Evolutionary conservation across 2,329 filamentous ascomycete genomes (phyloP).

Genomic region (Aspergillus fijiensis): DNA sequence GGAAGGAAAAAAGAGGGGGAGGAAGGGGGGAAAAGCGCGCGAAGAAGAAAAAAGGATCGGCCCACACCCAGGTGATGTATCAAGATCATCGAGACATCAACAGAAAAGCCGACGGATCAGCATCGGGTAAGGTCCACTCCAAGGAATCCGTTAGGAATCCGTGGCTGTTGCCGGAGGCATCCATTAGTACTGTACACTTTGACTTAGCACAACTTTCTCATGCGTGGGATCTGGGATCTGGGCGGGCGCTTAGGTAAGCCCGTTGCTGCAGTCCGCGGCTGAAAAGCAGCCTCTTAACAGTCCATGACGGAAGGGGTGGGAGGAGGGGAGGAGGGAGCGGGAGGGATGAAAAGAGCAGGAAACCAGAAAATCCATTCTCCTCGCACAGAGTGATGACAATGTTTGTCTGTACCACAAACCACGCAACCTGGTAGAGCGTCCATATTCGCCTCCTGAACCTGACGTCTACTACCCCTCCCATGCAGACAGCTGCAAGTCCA

Average conservation of each 20-base stretch:
- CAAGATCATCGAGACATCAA: constrained; percentile 26
- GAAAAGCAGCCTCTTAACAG: constrained; percentile 15
- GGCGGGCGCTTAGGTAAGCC: constrained; percentile 17
- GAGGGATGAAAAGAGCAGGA: constrained; percentile 1
- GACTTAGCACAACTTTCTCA: background rate
- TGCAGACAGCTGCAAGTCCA: constrained; percentile 16
- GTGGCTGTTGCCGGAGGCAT: constrained; percentile 17
- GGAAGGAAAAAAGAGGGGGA: constrained; percentile 6
- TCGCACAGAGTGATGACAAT: background rate
- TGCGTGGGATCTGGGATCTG: constrained; percentile 11
- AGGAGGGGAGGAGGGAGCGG: no score
- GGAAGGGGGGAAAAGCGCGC: constrained; percentile 1
- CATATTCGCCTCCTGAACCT: background rate
- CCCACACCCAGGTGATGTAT: constrained; percentile 27
- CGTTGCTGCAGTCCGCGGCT: constrained; percentile 5
- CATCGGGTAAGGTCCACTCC: constrained; percentile 25
- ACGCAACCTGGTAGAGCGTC: background rate
- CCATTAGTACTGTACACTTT: background rate
- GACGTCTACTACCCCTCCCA: background rate
- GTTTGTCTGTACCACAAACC: background rate
- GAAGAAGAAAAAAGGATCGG: constrained; percentile 17
- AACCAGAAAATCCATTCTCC: background rate
- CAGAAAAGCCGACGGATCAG: constrained; percentile 26
- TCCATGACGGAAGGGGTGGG: constrained; percentile 20
- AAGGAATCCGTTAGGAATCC: constrained; percentile 24